Evolutionary conservation across 2,329 filamentous ascomycete species (phyloP), one percentile per base, ranked within the genome.

Genomic region (Pezizomycotina sp.): DNA sequence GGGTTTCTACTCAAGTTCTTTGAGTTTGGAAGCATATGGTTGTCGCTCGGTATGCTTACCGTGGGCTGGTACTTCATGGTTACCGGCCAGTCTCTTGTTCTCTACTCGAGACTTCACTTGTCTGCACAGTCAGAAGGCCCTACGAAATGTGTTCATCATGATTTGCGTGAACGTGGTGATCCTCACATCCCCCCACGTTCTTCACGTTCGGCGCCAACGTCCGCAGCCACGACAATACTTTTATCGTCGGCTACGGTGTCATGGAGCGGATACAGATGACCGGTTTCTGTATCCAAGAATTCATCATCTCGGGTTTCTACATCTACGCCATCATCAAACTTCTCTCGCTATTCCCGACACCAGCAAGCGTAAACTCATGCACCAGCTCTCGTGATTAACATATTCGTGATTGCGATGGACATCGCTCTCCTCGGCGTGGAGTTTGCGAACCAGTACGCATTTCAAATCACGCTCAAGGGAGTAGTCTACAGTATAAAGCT

Each of bases 201-300:
- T n/a, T n/a, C n/a, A n/a, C n/a, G n/a, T n/a, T n/a, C n/a, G n/a
- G n/a, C n/a, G n/a, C n/a, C n/a, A n/a, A n/a, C 23, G n/a, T 9
- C 23, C 23, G n/a, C 23, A 25, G 23, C n/a, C 23, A 9, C n/a
- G 23, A 25, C 23, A n/a, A 9, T 25, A 9, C 9, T 9, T 25
- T 25, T n/a, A 25, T n/a, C 23, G 9, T 36, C 3, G 58, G 55
- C 5, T 63, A 62, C 48, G 58, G 60, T 27, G 48, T 62, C 21
- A 60, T 66, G 55, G 68, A 71, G 45, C 65, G 65, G 50, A 58
- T 70, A 12, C 65, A 71, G 48, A 63, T 70, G 50, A 65, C 63
- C 4, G 56, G 65, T 5, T 71, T 71, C 48, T 68, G 64, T 46
- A 35, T 69, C 8, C 68, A 71, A 47, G 68, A 71, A 39, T 58